phyloP scores from a whole-genome alignment of 2,329 filamentous ascomycete genomes.

The Colletotrichum gigasporum region DNA sequence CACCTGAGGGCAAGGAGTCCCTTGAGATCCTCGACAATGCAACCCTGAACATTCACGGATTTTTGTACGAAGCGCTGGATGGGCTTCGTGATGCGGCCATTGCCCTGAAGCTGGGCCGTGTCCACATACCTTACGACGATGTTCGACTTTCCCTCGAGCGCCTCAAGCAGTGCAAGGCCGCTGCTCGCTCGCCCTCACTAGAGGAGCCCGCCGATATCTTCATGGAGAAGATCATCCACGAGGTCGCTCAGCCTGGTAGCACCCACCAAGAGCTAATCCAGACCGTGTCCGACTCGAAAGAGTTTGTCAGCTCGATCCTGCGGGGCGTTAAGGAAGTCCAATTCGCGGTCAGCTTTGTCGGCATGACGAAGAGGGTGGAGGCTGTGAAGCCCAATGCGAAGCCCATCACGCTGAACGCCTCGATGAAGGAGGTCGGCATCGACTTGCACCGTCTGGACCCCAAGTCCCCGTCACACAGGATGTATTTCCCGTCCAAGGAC shows the following conservation, averaged over 20 bases:
- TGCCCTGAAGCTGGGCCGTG: slow-evolving; percentile 86
- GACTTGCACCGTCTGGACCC: slow-evolving; percentile 92
- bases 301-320: slow-evolving; percentile 89
- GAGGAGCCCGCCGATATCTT: slow-evolving; percentile 68
- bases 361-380: slow-evolving; percentile 82
- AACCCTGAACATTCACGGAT: slow-evolving; percentile 89
- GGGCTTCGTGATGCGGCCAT: slow-evolving; percentile 91
- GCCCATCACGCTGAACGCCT: slow-evolving; percentile 84
- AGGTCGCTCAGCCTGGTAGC: slow-evolving; percentile 75
- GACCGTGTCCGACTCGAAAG: slow-evolving; percentile 89
- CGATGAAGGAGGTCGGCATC: slow-evolving; percentile 96
- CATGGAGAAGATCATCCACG: slow-evolving; percentile 78
- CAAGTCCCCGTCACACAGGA: slow-evolving; percentile 92
- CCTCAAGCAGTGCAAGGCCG: slow-evolving; percentile 56
- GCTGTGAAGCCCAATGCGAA: slow-evolving; percentile 71
- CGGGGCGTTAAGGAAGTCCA: slow-evolving; percentile 96
- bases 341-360: slow-evolving; percentile 91
- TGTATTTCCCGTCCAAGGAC: slow-evolving; percentile 96
- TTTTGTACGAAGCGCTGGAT: slow-evolving; percentile 85
- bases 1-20: slow-evolving; percentile 83
- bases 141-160: slow-evolving; percentile 70
- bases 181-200: slow-evolving; percentile 40
- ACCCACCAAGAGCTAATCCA: slow-evolving; percentile 76
- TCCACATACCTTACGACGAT: slow-evolving; percentile 93
- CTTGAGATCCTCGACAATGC: slow-evolving; percentile 90